A percentile compares a stretch with the other conserved stretches of the same genome.
Evolutionary conservation across 306 rosid species (phyloP).

Genomic region (Citrullus colocynthis): DNA sequence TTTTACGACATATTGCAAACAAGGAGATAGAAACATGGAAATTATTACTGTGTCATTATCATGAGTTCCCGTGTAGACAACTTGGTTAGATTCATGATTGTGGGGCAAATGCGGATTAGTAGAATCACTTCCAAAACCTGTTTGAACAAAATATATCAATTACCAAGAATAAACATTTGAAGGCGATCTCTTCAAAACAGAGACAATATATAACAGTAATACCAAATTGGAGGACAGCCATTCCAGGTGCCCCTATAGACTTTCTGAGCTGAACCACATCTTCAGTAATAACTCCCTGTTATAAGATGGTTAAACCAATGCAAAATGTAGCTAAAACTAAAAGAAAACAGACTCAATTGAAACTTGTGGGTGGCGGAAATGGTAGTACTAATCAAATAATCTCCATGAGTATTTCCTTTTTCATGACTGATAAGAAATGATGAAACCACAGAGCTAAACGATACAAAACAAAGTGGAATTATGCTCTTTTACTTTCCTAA

Average conservation of each 20-base stretch:
- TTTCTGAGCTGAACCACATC: conserved; percentile 82
- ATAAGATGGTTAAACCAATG: not conserved
- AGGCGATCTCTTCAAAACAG: conserved; percentile 2
- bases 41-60: conserved; percentile 81
- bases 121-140: conserved; percentile 79
- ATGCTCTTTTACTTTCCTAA: not conserved
- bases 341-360: not conserved
- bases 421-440: not conserved
- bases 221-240: conserved; percentile 99
- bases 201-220: conserved; percentile 8
- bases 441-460: not conserved
- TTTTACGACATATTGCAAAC: not conserved
- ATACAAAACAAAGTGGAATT: not conserved
- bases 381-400: not conserved
- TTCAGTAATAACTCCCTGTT: conserved; percentile 90
- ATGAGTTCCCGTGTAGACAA: conserved; percentile 92
- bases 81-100: conserved; percentile 89
- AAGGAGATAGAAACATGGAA: conserved; percentile 4
- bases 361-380: not conserved
- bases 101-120: conserved; percentile 81
- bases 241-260: conserved; percentile 91
- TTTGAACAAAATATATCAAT: not conserved
- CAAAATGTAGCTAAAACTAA: not conserved
- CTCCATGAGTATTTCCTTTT: not conserved
- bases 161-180: not conserved